Percentiles rank a stretch among this genome's conserved stretches.
phyloP scores from a whole-genome alignment of 192 early-diverging fungal species.

The Linnemannia exigua region DNA sequence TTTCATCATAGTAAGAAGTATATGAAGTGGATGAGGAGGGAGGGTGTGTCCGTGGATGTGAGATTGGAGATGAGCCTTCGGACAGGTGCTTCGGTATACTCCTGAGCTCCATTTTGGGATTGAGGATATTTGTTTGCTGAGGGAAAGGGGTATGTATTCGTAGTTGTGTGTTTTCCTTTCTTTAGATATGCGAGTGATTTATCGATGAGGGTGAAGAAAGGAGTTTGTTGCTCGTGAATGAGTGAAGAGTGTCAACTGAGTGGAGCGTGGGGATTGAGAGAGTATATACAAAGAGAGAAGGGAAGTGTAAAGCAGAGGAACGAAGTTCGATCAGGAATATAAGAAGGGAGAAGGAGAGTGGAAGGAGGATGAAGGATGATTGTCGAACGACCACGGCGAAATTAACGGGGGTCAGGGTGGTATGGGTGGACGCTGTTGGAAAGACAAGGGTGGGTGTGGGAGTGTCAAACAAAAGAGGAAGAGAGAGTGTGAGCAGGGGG shows the following conservation, averaged over 20 bases:
- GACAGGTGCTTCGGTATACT: constrained; percentile 7
- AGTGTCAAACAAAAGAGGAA: not conserved
- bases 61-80: not conserved
- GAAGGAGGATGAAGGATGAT: not conserved
- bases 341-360: not conserved
- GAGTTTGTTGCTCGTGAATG: not conserved
- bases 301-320: not conserved
- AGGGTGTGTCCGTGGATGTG: not conserved
- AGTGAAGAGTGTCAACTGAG: not conserved
- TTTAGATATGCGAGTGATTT: too few species aligned
- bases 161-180: too few species aligned
- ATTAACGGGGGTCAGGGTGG: not conserved
- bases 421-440: not conserved
- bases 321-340: not conserved
- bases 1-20: not conserved
- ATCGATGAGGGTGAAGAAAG: too few species aligned
- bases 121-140: not conserved
- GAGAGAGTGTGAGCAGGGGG: not conserved
- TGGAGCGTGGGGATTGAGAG: not conserved
- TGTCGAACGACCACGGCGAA: not conserved
- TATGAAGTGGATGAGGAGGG: not conserved
- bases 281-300: not conserved
- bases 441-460: not conserved
- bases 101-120: not conserved
- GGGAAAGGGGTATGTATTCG: too few species aligned